Base-by-base conservation (phyloP, 2,329 filamentous ascomycete species). In the Metarhizium brunneum region DNA sequence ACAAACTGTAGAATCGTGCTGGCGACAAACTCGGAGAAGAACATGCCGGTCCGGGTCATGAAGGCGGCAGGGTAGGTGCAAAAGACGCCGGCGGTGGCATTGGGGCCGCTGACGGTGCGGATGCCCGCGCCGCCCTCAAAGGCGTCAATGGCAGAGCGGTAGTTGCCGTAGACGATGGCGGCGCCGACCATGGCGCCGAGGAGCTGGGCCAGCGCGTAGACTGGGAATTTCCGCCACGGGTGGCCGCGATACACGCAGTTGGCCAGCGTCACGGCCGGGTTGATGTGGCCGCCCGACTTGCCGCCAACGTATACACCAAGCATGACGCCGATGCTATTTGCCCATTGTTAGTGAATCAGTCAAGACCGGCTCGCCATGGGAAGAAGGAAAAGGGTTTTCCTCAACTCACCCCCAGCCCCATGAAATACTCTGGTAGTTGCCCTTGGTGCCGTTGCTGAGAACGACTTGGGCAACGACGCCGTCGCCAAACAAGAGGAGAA, bases 11-110 rank as follows among this genome's bases (percentile, higher is more conserved):
- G 71, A 36, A 90, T 76, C 0, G 83, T 72, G 56, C 79, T 85
- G 16, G 85, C 83, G 52, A 90, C 75, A 60, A 89, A 85, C 62
- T 90, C 87, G 20, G 82, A 85, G 64, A 89, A 87, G 70, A 88
- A 87, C 70, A 86, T 82, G 50, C 79, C 82, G 0, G 82, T 80
- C 52, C 78, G 82, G 2, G 81, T 84, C 74, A 89, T 77, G 68
- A 89, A 87, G 0, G 71, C 63, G 43, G 83, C 81, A 0, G 86
- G 86, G 62, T 90, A 90, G 0, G 87, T 89, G 74, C 82, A 86
- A 67, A 90, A 90, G 60, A 90, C 82, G 2, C 81, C 85, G 0
- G 84, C 87, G 0, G 85, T 85, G 1, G 85, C 78, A 48, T 80
- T 86, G 30, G 71, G 66, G 8, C 73, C 78, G 45, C 70, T 68